Percentiles rank a stretch among this genome's conserved stretches.
Conservation (phyloP, 805 yeast species). For the Wickerhamiella parazyma region DNA sequence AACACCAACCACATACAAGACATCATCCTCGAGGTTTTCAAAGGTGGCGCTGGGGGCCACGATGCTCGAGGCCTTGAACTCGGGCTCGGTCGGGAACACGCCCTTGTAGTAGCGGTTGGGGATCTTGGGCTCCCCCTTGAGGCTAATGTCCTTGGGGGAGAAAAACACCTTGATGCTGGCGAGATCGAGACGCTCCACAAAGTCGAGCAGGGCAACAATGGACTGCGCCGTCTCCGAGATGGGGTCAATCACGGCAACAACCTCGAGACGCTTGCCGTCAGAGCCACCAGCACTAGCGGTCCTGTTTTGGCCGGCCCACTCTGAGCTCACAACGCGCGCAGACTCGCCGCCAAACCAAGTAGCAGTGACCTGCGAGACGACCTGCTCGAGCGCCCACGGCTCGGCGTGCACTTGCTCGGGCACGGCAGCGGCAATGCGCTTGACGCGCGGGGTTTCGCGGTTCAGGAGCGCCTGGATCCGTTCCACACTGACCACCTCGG, state of each 20-base stretch:
- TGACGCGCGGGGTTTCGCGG: slow-evolving; percentile 14
- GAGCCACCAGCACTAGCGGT: neutral
- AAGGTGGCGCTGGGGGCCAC: slow-evolving; percentile 28
- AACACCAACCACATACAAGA: slow-evolving; percentile 41
- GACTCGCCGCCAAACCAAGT: neutral
- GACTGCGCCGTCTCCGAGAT: slow-evolving; percentile 55
- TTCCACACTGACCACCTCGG: neutral
- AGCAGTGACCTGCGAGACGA: neutral
- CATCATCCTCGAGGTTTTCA: slow-evolving; percentile 36
- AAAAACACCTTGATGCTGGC: slow-evolving; percentile 41
- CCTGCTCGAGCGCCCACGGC: neutral
- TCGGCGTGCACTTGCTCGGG: neutral
- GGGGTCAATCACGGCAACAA: slow-evolving; percentile 60
- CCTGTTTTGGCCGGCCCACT: neutral
- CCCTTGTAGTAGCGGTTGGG: slow-evolving; percentile 15
- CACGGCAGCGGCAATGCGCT: slow-evolving; percentile 2
- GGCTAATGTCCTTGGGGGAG: slow-evolving; percentile 36
- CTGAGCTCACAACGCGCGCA: neutral
- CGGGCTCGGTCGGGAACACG: slow-evolving; percentile 22
- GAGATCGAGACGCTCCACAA: slow-evolving; percentile 24
- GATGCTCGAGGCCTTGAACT: slow-evolving; percentile 24
- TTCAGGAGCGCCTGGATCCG: slow-evolving; percentile 10
- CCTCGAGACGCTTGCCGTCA: slow-evolving; percentile 34
- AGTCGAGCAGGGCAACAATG: slow-evolving; percentile 32
- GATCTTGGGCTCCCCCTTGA: slow-evolving; percentile 6